Evolutionary conservation across 768 basidiomycete genomes (phyloP), one percentile per base, ranked within the genome.

Genomic region (Baorangia bicolor): DNA sequence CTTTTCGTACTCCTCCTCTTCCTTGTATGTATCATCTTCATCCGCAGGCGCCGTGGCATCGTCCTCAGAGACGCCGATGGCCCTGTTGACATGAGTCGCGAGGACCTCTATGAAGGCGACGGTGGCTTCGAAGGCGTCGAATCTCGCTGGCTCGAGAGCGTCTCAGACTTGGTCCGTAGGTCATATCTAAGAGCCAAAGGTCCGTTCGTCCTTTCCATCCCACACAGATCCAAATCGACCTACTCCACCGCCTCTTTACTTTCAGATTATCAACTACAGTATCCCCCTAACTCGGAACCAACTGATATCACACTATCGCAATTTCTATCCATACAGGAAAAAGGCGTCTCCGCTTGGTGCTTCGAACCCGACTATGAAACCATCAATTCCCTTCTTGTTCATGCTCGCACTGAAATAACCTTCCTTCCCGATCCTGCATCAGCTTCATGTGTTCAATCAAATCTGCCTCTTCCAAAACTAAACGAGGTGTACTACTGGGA

Each of bases 401-500:
- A 97, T 64, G 87, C 92, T 21, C 86, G 97, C 46, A 99, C 97
- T 0, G 97, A 99, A 75, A 90, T 99, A 64, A 97, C 95, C 7
- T 99, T 99, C 75, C 88, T 99, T 57, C 88, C 92, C n/a, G 90
- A 95, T 67, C 95, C 97, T 23, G 88, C 92, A 30, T 93, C 94
- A 20, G 89, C 92, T 2, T 95, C 96, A 13, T 92, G 84, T 56
- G 97, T 99, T 11, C 93, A 98, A 76, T 96, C 94, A 47, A 99
- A 98, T 70, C 79, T 99, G 11, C 97, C 97, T 2, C 77, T 99
- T 4, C 97, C 97, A 13, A 98, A 98, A 69, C 79, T 98, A 47
- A 99, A 99, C 74, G 97, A 98, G 71, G 94, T 98, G 13, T 99
- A 99, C 70, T 99, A 99, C 70, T 99, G 92, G 92, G 97, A 99